These are phyloP conservation scores for Chytriomyces sp. DNA, from an alignment of 192 early-diverging fungal species.

Conservation along the genomic window DNA sequence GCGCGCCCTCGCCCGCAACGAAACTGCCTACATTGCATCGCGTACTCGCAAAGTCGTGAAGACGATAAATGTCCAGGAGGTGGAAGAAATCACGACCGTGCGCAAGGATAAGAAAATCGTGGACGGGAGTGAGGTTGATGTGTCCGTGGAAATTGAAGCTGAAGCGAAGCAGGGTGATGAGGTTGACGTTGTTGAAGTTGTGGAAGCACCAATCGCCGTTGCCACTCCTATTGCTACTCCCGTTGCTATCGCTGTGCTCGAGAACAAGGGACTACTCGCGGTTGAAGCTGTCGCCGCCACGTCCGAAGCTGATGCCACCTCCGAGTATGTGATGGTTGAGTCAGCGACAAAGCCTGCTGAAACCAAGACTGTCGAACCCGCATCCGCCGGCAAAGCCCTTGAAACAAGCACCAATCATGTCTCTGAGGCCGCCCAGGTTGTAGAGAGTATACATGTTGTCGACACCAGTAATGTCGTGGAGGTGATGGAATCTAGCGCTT, in stretches of 20 bases:
- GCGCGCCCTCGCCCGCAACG: not conserved
- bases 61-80: not conserved
- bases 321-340: not conserved
- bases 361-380: not conserved
- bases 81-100: slow-evolving; percentile 6
- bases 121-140: not conserved
- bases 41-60: not conserved
- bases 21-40: not conserved
- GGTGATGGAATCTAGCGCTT: no score
- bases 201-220: not conserved
- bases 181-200: not conserved
- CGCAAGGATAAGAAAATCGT: not conserved
- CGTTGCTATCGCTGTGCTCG: not conserved
- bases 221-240: not conserved
- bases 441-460: no score
- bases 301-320: not conserved
- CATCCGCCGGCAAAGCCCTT: not conserved
- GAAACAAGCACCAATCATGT: not conserved
- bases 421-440: not conserved
- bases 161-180: not conserved
- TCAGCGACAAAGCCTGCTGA: not conserved
- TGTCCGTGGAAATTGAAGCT: not conserved
- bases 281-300: not conserved
- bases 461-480: no score
- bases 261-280: not conserved